Percentiles rank a stretch among this genome's conserved stretches.
Evolutionary conservation across 2,329 filamentous ascomycete genomes (phyloP).

Genomic region (Reticulascus tulasneorum): DNA sequence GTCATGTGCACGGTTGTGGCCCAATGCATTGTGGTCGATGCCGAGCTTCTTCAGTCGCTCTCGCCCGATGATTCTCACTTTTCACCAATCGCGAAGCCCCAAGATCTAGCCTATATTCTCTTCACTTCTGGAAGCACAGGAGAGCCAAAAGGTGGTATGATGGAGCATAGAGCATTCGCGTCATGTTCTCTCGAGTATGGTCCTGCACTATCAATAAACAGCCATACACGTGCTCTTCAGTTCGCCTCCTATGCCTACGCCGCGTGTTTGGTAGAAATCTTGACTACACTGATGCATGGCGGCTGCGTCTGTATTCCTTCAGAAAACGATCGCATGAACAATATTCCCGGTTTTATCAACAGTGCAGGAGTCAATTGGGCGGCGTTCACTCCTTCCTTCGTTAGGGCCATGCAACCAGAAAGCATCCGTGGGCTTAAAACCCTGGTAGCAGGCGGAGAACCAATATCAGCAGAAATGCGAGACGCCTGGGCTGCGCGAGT

Average conservation of each 20-base stretch:
- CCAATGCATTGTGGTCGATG: too few species aligned
- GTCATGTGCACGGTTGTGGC: too few species aligned
- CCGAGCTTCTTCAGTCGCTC: neutral
- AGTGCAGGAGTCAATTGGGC: conserved; percentile 48
- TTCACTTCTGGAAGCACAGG: conserved; percentile 64
- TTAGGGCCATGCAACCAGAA: conserved; percentile 35
- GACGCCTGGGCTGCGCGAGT: conserved; percentile 14
- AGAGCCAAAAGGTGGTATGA: conserved; percentile 57
- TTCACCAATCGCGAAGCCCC: neutral
- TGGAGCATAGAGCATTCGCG: conserved; percentile 40
- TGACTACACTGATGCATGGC: conserved; percentile 48
- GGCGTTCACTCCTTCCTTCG: conserved; percentile 55
- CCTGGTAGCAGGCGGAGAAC: conserved; percentile 24
- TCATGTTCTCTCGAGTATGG: conserved; percentile 37
- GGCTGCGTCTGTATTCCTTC: conserved; percentile 57
- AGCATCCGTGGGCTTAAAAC: conserved; percentile 32
- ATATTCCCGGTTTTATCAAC: conserved; percentile 45
- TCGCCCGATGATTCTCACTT: neutral
- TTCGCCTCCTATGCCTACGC: conserved; percentile 51
- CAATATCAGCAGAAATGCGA: conserved; percentile 11
- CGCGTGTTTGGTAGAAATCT: conserved; percentile 34
- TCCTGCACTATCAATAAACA: conserved; percentile 34
- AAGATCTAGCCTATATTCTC: conserved; percentile 34
- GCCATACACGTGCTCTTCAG: conserved; percentile 37
- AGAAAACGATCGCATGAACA: conserved; percentile 41